Evolutionary conservation across 129 eudicot species (phyloP).

Genomic region (Saposhnikovia divaricata): DNA sequence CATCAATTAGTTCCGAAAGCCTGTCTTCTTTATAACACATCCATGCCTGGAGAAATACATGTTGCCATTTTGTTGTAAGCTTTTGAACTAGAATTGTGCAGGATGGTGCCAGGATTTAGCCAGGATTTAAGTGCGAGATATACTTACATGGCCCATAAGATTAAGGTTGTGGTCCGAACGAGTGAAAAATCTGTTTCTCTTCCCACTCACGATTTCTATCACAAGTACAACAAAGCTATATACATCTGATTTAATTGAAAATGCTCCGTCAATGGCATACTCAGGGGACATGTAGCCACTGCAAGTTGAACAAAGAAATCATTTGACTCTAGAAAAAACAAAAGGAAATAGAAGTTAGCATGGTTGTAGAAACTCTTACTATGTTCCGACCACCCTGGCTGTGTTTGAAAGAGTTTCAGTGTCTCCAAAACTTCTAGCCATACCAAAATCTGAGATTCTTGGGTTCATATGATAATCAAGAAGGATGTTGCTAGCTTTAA

Average conservation of each 20-base stretch:
- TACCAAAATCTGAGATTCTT: conserved; percentile 6
- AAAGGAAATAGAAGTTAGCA: background rate
- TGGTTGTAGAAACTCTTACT: conserved; percentile 5
- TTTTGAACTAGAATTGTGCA: background rate
- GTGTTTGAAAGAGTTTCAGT: background rate
- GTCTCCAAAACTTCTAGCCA: conserved; percentile 5
- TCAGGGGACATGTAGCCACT: conserved; percentile 62
- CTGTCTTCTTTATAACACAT: conserved; percentile 26
- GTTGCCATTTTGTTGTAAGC: background rate
- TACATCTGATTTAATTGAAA: conserved; percentile 48
- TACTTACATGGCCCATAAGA: conserved; percentile 53
- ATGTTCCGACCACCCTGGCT: conserved; percentile 2
- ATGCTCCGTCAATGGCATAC: conserved; percentile 39
- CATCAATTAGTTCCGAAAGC: conserved; percentile 34
- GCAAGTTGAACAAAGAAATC: background rate
- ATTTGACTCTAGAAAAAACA: background rate
- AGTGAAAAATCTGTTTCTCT: conserved; percentile 29
- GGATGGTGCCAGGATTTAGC: too few relatives aligned
- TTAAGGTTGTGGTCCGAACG: conserved; percentile 33
- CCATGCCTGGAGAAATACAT: conserved; percentile 33
- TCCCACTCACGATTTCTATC: conserved; percentile 40
- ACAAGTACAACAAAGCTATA: conserved; percentile 53
- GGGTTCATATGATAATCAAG: conserved; percentile 5
- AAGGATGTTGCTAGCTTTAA: conserved; percentile 10
- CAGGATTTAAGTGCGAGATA: background rate